phyloP scores from a whole-genome alignment of 768 basidiomycete genomes.

The Agaricus sinodeliciosus region DNA sequence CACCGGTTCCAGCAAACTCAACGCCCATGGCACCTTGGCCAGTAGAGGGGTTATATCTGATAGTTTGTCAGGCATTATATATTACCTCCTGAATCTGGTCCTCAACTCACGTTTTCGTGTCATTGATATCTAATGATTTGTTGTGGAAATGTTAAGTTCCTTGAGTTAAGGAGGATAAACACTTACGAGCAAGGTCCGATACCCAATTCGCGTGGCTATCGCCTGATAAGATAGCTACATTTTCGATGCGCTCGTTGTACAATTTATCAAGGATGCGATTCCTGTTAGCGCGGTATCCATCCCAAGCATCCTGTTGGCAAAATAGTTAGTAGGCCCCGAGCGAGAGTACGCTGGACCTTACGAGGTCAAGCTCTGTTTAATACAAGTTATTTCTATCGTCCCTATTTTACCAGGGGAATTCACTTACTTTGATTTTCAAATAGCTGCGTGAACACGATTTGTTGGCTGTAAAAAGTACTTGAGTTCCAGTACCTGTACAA shows the following conservation, averaged over 20 bases:
- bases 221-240: constrained; percentile 52
- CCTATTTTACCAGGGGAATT: too few relatives aligned
- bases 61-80: not conserved
- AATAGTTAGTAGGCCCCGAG: not conserved
- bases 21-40: constrained; percentile 48
- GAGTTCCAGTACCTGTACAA: not conserved
- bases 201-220: constrained; percentile 62
- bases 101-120: constrained; percentile 35
- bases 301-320: constrained; percentile 42
- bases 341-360: not conserved
- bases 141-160: not conserved
- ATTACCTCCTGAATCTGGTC: not conserved
- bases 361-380: not conserved
- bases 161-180: not conserved
- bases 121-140: constrained; percentile 35
- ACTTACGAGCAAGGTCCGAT: constrained; percentile 41
- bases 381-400: not conserved
- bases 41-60: constrained; percentile 40
- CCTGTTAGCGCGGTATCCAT: constrained; percentile 52
- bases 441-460: constrained; percentile 49
- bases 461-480: constrained; percentile 31
- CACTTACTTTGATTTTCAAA: constrained; percentile 12
- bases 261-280: constrained; percentile 38
- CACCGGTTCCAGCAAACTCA: constrained; percentile 58
- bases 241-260: constrained; percentile 41